Conservation (phyloP, 805 yeast genomes). For the Tetrapisispora iriomotensis region DNA sequence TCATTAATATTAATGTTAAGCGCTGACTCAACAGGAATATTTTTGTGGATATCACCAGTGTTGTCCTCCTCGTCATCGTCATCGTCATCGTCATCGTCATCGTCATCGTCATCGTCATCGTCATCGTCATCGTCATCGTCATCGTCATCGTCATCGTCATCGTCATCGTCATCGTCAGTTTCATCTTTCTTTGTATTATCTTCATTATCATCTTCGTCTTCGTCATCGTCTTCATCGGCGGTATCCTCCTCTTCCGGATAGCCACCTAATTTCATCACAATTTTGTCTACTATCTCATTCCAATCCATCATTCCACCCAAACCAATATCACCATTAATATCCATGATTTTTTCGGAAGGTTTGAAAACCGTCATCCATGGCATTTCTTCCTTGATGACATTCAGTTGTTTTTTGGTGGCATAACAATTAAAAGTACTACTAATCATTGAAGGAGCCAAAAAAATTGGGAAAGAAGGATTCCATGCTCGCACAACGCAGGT, state of each 20-base stretch:
- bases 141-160: conserved; percentile 36
- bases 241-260: conserved; percentile 40
- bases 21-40: not conserved
- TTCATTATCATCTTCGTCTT: conserved; percentile 30
- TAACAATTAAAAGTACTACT: conserved; percentile 84
- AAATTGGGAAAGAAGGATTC: conserved; percentile 83
- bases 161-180: conserved; percentile 35
- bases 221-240: conserved; percentile 36
- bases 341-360: conserved; percentile 88
- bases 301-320: conserved; percentile 99
- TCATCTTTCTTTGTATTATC: conserved; percentile 39
- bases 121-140: conserved; percentile 36
- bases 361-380: conserved; percentile 87
- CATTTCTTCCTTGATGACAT: conserved; percentile 75
- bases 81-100: conserved; percentile 28
- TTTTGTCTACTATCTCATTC: conserved; percentile 82
- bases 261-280: conserved; percentile 62
- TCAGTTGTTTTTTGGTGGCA: conserved; percentile 73
- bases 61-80: conserved; percentile 30
- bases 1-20: not conserved
- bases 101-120: conserved; percentile 27
- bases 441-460: conserved; percentile 93
- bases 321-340: conserved; percentile 91
- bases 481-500: conserved; percentile 90
- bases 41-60: conserved; percentile 22